phyloP scores from a whole-genome alignment of 225 moss, liverwort and hornwort species.

The Lunularia cruciata region DNA sequence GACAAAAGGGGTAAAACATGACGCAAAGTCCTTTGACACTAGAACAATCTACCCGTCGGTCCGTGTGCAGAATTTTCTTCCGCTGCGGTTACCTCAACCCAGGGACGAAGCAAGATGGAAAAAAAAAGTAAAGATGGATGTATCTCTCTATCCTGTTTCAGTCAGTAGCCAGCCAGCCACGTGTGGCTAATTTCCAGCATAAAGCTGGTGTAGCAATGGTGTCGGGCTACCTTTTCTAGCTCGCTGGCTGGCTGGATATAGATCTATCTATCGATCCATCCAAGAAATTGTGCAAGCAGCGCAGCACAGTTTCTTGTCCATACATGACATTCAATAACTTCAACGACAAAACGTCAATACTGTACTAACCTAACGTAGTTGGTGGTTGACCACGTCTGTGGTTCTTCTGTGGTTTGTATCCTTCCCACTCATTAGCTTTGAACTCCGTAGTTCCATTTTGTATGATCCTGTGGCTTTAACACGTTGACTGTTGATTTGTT shows the following conservation, averaged over 20 bases:
- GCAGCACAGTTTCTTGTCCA: background rate
- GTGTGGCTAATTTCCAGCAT: background rate
- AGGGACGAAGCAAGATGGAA: background rate
- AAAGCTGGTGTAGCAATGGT: background rate
- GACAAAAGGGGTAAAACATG: background rate
- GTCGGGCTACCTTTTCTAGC: too few species aligned
- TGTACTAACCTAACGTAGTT: background rate
- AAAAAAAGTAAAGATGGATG: background rate
- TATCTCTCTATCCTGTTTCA: conserved; percentile 11
- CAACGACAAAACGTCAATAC: background rate
- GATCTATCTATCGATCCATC: background rate
- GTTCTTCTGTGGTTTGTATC: background rate
- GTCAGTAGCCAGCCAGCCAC: background rate
- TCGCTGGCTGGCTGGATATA: background rate
- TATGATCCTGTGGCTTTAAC: too few species aligned
- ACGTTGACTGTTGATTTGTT: too few species aligned
- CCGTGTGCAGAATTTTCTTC: background rate
- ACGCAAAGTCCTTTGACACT: background rate
- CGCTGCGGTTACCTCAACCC: background rate
- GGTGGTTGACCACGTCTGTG: background rate
- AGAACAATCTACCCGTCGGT: background rate
- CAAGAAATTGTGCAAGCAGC: background rate
- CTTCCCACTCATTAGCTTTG: too few species aligned
- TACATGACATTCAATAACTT: background rate
- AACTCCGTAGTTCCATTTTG: too few species aligned